phyloP scores from a whole-genome alignment of 805 yeast genomes.

The Candida rishiriensis region DNA sequence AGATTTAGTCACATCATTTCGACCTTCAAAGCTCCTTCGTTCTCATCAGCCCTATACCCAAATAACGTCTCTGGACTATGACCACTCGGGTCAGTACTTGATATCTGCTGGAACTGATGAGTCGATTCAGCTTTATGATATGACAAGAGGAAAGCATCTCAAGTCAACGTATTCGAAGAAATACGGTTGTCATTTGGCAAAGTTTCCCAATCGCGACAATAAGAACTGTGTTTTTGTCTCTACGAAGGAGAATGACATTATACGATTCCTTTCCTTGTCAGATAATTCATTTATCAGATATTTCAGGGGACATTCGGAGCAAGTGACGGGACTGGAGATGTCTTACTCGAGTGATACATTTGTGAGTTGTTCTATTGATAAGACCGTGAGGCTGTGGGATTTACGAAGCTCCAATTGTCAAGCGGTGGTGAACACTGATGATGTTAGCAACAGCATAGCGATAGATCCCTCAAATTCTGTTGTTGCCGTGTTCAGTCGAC shows the following conservation, averaged over 20 bases:
- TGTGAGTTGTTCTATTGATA: slow-evolving; percentile 67
- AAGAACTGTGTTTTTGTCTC: slow-evolving; percentile 75
- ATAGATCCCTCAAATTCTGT: slow-evolving; percentile 84
- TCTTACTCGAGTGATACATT: slow-evolving; percentile 65
- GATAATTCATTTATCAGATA: slow-evolving; percentile 80
- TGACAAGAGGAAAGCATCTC: slow-evolving; percentile 57
- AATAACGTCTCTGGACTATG: slow-evolving; percentile 70
- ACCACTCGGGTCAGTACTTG: slow-evolving; percentile 75
- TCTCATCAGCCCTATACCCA: slow-evolving; percentile 44
- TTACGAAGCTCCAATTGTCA: slow-evolving; percentile 59
- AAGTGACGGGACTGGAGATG: slow-evolving; percentile 69
- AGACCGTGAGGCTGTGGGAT: slow-evolving; percentile 87
- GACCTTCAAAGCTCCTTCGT: slow-evolving; percentile 36
- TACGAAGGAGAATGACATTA: slow-evolving; percentile 69
- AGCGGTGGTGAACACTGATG: slow-evolving; percentile 53
- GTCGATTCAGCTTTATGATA: slow-evolving; percentile 78
- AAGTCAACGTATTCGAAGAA: slow-evolving; percentile 79
- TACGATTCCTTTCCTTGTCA: slow-evolving; percentile 71
- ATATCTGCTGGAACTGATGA: slow-evolving; percentile 79
- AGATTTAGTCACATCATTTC: slow-evolving; percentile 10
- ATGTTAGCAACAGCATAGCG: slow-evolving; percentile 39
- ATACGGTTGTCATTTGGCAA: slow-evolving; percentile 86
- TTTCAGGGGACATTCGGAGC: slow-evolving; percentile 80
- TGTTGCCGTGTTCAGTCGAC: slow-evolving; percentile 58
- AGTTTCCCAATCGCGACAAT: slow-evolving; percentile 65